Evolutionary conservation across 352 stramenopile genomes (phyloP).

Genomic region (Globisporangium rhizosaccharum): DNA sequence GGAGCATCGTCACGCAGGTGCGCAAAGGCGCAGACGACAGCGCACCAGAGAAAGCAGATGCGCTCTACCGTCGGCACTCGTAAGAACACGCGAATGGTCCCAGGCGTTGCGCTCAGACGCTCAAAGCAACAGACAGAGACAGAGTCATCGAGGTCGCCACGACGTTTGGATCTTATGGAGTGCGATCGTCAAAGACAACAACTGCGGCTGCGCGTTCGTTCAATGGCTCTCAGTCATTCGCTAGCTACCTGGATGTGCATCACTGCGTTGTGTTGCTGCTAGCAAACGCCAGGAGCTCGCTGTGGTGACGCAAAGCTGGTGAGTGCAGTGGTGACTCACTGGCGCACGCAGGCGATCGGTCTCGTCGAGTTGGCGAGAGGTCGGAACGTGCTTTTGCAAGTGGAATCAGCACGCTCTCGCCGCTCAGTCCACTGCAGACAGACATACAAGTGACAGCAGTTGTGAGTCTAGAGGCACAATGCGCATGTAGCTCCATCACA

Average conservation of each 20-base stretch:
- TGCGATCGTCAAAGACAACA: no score
- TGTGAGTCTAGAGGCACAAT: neutral
- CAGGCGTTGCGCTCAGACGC: no score
- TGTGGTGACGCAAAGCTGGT: conserved; percentile 18
- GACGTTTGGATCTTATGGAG: no score
- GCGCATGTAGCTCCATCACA: neutral
- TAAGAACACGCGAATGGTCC: neutral
- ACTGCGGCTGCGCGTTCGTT: no score
- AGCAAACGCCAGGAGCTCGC: conserved; percentile 37
- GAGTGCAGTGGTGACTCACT: neutral
- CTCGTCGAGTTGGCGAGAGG: neutral
- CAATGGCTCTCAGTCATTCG: no score
- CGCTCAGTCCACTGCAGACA: conserved; percentile 9
- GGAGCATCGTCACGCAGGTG: conserved; percentile 28
- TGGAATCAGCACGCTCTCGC: conserved; percentile 42
- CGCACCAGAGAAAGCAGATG: neutral
- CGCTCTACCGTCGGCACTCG: conserved; percentile 4
- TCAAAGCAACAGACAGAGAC: no score
- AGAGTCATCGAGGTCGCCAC: no score
- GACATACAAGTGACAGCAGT: no score
- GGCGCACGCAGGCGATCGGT: neutral
- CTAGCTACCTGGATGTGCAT: no score
- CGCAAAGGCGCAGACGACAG: conserved; percentile 5
- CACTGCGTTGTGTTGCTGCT: neutral
- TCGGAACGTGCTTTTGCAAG: conserved; percentile 11